Conservation (phyloP, 2,329 filamentous ascomycete species). For the Tolypocladium capitatum region DNA sequence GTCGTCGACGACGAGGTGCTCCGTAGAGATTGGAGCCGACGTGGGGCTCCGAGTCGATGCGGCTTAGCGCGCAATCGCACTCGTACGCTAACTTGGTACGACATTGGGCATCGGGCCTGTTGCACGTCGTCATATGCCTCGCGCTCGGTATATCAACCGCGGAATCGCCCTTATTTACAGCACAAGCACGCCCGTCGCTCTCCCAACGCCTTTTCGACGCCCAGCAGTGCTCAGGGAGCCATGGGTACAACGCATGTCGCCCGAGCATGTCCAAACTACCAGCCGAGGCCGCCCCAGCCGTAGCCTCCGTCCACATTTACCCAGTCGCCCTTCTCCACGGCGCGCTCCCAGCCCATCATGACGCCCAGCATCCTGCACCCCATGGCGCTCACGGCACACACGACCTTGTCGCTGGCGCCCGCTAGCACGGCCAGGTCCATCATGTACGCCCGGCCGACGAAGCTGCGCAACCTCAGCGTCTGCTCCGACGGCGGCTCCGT, state of each 20-base stretch:
- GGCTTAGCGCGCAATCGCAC: neutral
- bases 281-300: conserved; percentile 41
- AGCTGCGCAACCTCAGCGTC: conserved; percentile 54
- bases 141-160: too few relatives aligned
- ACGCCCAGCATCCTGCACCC: conserved; percentile 66
- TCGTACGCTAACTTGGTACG: too few relatives aligned
- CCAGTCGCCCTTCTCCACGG: conserved; percentile 49
- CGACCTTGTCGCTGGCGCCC: conserved; percentile 51
- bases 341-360: conserved; percentile 74
- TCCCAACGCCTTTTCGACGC: neutral
- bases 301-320: conserved; percentile 65
- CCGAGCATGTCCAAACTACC: too few relatives aligned
- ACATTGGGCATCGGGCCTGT: too few relatives aligned
- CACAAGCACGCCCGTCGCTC: too few relatives aligned
- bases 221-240: neutral
- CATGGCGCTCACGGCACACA: conserved; percentile 64
- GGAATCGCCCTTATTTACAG: too few relatives aligned
- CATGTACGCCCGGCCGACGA: conserved; percentile 69
- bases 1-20: too few relatives aligned
- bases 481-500: conserved; percentile 27
- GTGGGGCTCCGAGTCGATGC: neutral
- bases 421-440: conserved; percentile 68
- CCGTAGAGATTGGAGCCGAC: too few relatives aligned
- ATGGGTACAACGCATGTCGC: too few relatives aligned
- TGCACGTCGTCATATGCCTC: too few relatives aligned